A percentile compares a stretch with the other conserved stretches of the same genome.
phyloP scores from a whole-genome alignment of 192 early-diverging fungal species.

The Coemansia sp. region DNA sequence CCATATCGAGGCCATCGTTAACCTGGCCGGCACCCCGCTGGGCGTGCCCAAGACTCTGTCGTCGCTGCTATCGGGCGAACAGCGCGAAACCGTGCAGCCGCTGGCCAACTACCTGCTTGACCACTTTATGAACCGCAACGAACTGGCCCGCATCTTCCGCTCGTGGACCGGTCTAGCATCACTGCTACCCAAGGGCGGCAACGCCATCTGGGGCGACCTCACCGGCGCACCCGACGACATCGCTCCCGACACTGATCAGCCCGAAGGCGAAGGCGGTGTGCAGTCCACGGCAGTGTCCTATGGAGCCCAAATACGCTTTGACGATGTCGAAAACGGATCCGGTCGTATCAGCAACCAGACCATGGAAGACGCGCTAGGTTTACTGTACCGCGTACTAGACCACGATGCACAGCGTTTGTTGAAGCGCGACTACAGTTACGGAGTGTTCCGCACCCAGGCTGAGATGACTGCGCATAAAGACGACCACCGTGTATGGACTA shows the following conservation, averaged over 20 bases:
- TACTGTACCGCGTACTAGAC: slow-evolving; percentile 56
- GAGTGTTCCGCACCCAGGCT: slow-evolving; percentile 54
- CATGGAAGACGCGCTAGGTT: slow-evolving; percentile 46
- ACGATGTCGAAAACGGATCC: slow-evolving; percentile 8
- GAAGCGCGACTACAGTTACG: slow-evolving; percentile 61
- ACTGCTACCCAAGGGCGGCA: slow-evolving; percentile 82
- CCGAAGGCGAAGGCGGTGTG: no score
- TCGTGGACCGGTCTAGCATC: slow-evolving; percentile 75
- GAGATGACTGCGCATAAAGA: slow-evolving; percentile 58
- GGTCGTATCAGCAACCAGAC: slow-evolving; percentile 31
- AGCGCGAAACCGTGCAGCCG: slow-evolving; percentile 76
- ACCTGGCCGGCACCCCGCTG: slow-evolving; percentile 81
- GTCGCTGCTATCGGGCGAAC: slow-evolving; percentile 73
- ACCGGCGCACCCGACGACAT: slow-evolving; percentile 71
- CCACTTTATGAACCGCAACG: slow-evolving; percentile 74
- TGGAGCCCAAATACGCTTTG: slow-evolving; percentile 57
- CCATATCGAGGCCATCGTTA: slow-evolving; percentile 75
- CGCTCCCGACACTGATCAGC: slow-evolving; percentile 5
- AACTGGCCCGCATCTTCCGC: slow-evolving; percentile 72
- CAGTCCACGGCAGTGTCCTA: slow-evolving; percentile 25
- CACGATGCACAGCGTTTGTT: slow-evolving; percentile 52
- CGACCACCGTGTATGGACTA: slow-evolving; percentile 69
- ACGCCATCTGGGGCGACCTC: slow-evolving; percentile 70
- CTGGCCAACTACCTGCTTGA: slow-evolving; percentile 79
- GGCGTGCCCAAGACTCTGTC: slow-evolving; percentile 83